Base-by-base conservation (phyloP, 805 yeast genomes). In the Wickerhamiella nectarea region DNA sequence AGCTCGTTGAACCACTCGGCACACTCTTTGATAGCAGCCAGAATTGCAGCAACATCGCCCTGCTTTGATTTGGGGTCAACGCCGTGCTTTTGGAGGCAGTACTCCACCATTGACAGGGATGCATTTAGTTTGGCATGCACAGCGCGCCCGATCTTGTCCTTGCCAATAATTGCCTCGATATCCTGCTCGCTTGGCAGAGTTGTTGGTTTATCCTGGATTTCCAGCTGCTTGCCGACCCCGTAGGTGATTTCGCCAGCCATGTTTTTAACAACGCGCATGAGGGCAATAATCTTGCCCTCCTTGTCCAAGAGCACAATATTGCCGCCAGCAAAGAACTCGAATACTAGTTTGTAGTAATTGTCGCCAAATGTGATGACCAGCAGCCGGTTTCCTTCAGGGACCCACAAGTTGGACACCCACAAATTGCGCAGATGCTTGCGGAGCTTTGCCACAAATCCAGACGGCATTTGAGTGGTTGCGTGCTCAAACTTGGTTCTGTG, bases 281-380 rank as follows among this genome's bases (percentile, higher is more conserved):
- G 63, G 0, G 89, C 68, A 54, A 86, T 52, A 41, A 87, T 85
- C 52, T 72, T 76, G 47, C 68, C 60, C 17, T 78, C 71, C 22
- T 74, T 70, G 59, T 89, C 93, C 48, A 89, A 66, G 17, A 89
- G 66, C 15, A 89, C 65, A 44, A 89, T 74, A 57, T 89, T 89
- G 21, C 98, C 98, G 2, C 95, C 95, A 57, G 95, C 82, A 65
- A 87, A 89, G 55, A 89, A 89, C 60, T 89, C 98, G 43, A 89
- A 61, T 0, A 84, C 94, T 50, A 89, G 64, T 52, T 81, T 79
- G 51, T 56, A 62, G 55, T 64, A 76, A 2, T 95, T 95, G 54
- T 84, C 94, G 36, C 87, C 76, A 62, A 89, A 89, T 48, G 83
- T 76, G 36, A 89, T 60, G 0, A 86, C 94, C 36, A 84, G 66